Base-by-base conservation (phyloP, 2,329 filamentous ascomycete species). In the Ramularia endophylla region DNA sequence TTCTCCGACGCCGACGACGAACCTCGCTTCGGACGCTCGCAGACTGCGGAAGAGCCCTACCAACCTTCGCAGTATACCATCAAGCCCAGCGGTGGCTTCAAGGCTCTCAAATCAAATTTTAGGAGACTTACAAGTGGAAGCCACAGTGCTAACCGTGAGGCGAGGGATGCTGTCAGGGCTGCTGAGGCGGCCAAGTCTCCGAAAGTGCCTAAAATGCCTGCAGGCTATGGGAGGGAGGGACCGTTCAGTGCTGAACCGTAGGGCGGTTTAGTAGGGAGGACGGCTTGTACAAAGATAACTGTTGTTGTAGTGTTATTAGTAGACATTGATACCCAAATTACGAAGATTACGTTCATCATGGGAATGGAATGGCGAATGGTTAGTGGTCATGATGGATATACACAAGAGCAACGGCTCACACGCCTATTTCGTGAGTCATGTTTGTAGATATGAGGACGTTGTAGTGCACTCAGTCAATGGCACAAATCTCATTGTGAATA, bases 1-100 rank as follows among this genome's bases (percentile, higher is more conserved):
- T 83, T 90, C 52, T 94, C 87, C 0, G 90, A 95, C 50, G 80
- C 80, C 12, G 85, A 95, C 51, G 80, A 80, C 11, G 85, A 88
- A 11, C 43, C 61, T 69, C 80, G 53, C 69, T 80, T 62, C 50
- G 72, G 56, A 35, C 62, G 65, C 18, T 55, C 56, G 20, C 51
- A 54, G 19, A 61, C 57, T 2, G 44, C 46, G 3, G 62, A 60
- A 5, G 54, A 57, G 17, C 38, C 40, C 2, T 45, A 42, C n/a
- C 38, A 42, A 17, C n/a, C 33, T 9, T 40, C 43, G 1, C 28
- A 45, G n/a, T 46, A 58, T 15, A 44, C 46, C 17, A 49, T 45
- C n/a, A 33, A 43, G 30, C 48, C 39, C 7, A 41, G 48, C 2
- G 25, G 20, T 3, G 17, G 78, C 7, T 54, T 59, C 47, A 52